Evolutionary conservation across 345 rosid genomes (phyloP).

Genomic region (Mallotus nudiflorus): DNA sequence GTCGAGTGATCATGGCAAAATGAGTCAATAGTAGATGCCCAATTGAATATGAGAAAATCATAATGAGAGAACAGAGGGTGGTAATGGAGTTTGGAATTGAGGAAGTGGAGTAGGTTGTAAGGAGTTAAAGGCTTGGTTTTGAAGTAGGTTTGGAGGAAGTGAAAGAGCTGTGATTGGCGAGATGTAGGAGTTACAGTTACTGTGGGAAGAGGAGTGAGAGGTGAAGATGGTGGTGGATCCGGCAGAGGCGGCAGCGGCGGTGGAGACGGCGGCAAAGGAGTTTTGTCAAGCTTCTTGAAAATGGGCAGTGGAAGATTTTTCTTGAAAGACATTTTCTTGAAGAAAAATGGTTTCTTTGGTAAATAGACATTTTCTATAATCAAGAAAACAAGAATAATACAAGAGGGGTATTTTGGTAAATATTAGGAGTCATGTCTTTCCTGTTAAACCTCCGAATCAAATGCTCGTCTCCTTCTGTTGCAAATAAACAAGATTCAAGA

Average conservation of each 20-base stretch:
- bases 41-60: constrained; percentile 70
- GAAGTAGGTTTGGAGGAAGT: constrained; percentile 61
- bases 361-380: too few species aligned
- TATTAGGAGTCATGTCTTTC: not conserved
- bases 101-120: constrained; percentile 54
- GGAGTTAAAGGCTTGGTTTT: constrained; percentile 48
- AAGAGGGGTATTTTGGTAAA: not conserved
- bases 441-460: not conserved
- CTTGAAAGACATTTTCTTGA: constrained; percentile 29
- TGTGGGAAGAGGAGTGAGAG: constrained; percentile 48
- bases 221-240: constrained; percentile 39
- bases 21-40: constrained; percentile 74
- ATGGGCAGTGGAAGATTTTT: constrained; percentile 47
- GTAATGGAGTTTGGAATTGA: constrained; percentile 71
- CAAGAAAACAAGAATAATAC: too few species aligned
- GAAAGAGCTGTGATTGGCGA: constrained; percentile 41
- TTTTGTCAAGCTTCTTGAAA: constrained; percentile 30
- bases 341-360: too few species aligned
- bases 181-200: constrained; percentile 61
- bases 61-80: constrained; percentile 73
- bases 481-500: constrained; percentile 2
- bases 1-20: constrained; percentile 82
- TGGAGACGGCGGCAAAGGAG: constrained; percentile 29
- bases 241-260: constrained; percentile 28
- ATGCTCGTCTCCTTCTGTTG: not conserved